Evolutionary conservation across 495 filamentous ascomycete species (phyloP), one percentile per base, ranked within the genome.

Genomic region (Podospora australis): DNA sequence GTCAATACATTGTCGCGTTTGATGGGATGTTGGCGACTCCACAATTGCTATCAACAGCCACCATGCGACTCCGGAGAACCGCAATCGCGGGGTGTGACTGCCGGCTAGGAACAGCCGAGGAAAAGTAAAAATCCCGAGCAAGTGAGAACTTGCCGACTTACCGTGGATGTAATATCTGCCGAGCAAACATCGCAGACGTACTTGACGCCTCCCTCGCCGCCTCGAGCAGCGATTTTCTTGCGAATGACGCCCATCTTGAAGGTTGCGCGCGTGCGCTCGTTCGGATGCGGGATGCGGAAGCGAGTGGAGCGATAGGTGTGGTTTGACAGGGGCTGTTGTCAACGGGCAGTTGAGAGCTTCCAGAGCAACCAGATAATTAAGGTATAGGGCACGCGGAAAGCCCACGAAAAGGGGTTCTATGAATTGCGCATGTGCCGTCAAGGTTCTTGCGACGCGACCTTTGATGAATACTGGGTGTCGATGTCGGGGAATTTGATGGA

Each of bases 131-230:
- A n/a, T n/a, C n/a, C n/a, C n/a, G n/a, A n/a, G n/a, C n/a, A n/a
- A n/a, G n/a, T n/a, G n/a, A n/a, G n/a, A 34, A 14, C 5, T 16
- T 23, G 30, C 22, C 39, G 39, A 69, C 81, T 68, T 79, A 95
- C 90, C 35, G 90, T 96, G 17, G 89, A 90, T 9, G 90, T 96
- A 53, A 97, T 95, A 63, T 99, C 92, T 49, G 84, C 82, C 32
- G 87, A 92, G 63, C 92, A 99, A 55, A 95, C 82, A 67, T 99
- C 91, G 72, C 91, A 97, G 45, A 95, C 86, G 58, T 89, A 96
- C 62, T 95, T 94, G 38, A 91, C 84, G 49, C 91, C 91, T 17
- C 90, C 90, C 59, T 96, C 91, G 9, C 85, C 90, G 36, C 88
- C 88, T 59, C 88, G 80, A 49, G 84, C 78, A 53, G 87, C 87